Evolutionary conservation across 2,329 filamentous ascomycete genomes (phyloP).

Genomic region (Corinectria fuckeliana): DNA sequence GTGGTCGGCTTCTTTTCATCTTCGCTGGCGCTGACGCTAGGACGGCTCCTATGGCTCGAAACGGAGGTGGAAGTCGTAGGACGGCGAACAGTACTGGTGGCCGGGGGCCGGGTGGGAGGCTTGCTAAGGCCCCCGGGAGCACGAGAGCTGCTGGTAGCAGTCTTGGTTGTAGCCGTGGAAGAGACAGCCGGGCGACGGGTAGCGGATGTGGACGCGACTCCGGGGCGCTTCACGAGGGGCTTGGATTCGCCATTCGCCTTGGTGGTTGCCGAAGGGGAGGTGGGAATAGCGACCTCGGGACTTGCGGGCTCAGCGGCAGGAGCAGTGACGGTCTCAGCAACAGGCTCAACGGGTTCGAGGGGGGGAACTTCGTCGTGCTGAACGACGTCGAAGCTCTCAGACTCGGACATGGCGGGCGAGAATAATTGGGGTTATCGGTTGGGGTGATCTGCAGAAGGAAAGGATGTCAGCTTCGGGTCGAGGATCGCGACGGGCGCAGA

Average conservation of each 20-base stretch:
- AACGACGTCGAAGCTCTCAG: conserved; percentile 53
- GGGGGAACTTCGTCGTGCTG: conserved; percentile 50
- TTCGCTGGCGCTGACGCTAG: conserved; percentile 56
- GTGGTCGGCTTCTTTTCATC: conserved; percentile 56
- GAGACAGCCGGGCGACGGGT: conserved; percentile 43
- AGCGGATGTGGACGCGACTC: conserved; percentile 43
- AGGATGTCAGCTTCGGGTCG: conserved; percentile 9
- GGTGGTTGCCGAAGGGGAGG: conserved; percentile 42
- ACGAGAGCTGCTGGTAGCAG: conserved; percentile 43
- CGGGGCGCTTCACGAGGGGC: conserved; percentile 45
- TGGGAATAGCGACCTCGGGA: conserved; percentile 38
- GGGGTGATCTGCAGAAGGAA: conserved; percentile 18
- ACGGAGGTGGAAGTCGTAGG: conserved; percentile 45
- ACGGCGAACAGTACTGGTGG: conserved; percentile 42
- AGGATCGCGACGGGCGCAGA: not conserved
- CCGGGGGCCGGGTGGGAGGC: conserved; percentile 56
- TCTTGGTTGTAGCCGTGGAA: conserved; percentile 37
- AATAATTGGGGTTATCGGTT: conserved; percentile 21
- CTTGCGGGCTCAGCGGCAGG: conserved; percentile 39
- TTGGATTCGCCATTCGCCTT: conserved; percentile 43
- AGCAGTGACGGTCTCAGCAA: conserved; percentile 36
- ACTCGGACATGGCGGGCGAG: conserved; percentile 52
- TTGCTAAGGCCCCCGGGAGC: conserved; percentile 53
- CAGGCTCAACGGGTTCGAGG: conserved; percentile 33
- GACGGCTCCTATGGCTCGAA: conserved; percentile 54